These are phyloP conservation scores for Colletotrichum sojae DNA, from an alignment of 2,329 filamentous ascomycete genomes.

Conservation along the genomic window DNA sequence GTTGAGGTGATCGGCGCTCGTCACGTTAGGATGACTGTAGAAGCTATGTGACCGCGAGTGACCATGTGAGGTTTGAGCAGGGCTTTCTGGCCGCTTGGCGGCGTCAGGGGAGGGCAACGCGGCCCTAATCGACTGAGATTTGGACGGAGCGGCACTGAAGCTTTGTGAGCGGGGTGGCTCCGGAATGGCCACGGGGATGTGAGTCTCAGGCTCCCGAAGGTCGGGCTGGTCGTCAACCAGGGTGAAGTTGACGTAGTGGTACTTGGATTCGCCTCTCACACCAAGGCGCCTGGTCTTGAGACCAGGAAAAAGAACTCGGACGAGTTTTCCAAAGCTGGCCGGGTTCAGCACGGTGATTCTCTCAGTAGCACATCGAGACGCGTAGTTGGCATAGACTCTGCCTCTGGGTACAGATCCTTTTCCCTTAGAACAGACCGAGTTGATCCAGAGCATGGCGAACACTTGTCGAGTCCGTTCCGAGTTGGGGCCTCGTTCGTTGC, in stretches of 20 bases:
- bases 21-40: slow-evolving; percentile 72
- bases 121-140: slow-evolving; percentile 38
- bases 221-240: slow-evolving; percentile 71
- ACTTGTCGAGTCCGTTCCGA: slow-evolving; percentile 88
- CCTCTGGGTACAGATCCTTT: slow-evolving; percentile 92
- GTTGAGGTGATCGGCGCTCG: slow-evolving; percentile 71
- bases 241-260: slow-evolving; percentile 87
- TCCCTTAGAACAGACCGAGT: slow-evolving; percentile 78
- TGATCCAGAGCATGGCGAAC: slow-evolving; percentile 91
- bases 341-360: slow-evolving; percentile 96
- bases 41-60: slow-evolving; percentile 63
- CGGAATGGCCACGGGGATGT: slow-evolving; percentile 63
- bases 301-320: slow-evolving; percentile 94
- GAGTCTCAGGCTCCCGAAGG: slow-evolving; percentile 59
- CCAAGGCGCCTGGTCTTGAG: slow-evolving; percentile 93
- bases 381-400: slow-evolving; percentile 95
- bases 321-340: slow-evolving; percentile 96
- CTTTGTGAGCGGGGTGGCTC: slow-evolving; percentile 64
- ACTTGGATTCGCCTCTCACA: slow-evolving; percentile 97
- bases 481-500: slow-evolving; percentile 84
- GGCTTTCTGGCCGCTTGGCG: slow-evolving; percentile 41
- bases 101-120: slow-evolving; percentile 49
- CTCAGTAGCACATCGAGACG: slow-evolving; percentile 91
- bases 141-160: slow-evolving; percentile 62
- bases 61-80: slow-evolving; percentile 40